Base-by-base conservation (phyloP, 331 rosid species). In the Malus hybrid region DNA sequence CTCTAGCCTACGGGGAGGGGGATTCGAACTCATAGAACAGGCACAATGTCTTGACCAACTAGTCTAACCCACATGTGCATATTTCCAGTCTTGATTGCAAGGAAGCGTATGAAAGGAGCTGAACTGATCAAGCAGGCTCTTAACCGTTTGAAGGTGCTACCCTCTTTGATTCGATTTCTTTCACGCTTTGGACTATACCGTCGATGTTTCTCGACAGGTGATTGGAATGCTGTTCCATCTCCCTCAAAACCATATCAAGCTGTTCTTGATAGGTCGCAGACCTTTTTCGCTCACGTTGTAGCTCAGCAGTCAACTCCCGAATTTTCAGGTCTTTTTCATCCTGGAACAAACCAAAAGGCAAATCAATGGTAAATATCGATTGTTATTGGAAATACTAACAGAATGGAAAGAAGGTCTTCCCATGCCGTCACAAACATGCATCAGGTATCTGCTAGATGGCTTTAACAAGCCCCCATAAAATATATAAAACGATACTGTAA, bases 271-370 rank as follows among this genome's bases (percentile, higher is more conserved):
- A 80, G 52, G 82, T 82, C 24, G 92, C 85, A 34, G 86, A 83
- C 58, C 92, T 80, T 82, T 81, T 88, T 24, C 88, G 74, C 74
- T 88, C 89, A 1, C 85, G 89, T 75, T 81, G 88, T 58, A 85
- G 63, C 72, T 88, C 89, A 5, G 85, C 89, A 55, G 86, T 81
- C 80, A 88, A 73, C 68, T 85, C 92, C 52, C 86, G 82, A 57
- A 85, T 88, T 76, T 78, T 88, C 34, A 78, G 72, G 70, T 85
- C 92, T 69, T 85, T 88, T 67, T 88, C 92, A 32, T 88, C 92
- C 92, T 85, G 83, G 56, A 36, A 55, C 12, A 36, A 44, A 33
- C 28, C 33, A 28, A 50, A 18, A 50, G 14, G 63, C 26, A 22
- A 52, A 39, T 30, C 30, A 10, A 67, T 33, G 9, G 19, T 26